Conservation (phyloP, 2,329 filamentous ascomycete species). For the Capronia coronata region DNA sequence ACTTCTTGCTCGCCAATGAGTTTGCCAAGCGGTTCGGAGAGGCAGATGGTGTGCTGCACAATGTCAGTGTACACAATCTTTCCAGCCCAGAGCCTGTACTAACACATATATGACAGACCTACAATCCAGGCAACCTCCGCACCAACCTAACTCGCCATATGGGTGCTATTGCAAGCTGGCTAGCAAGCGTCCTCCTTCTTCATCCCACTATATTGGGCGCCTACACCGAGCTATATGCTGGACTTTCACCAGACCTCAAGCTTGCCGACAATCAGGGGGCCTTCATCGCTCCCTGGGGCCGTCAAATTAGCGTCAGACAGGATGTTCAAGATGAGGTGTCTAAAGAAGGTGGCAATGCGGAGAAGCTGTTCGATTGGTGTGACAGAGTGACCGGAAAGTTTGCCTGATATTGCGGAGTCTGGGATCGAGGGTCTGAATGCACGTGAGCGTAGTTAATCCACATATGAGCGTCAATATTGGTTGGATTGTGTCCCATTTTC, state of each 20-base stretch:
- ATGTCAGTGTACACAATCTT: conserved; percentile 12
- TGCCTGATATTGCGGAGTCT: no score
- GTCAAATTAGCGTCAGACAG: conserved; percentile 15
- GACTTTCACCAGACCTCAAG: conserved; percentile 39
- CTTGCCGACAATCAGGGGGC: conserved; percentile 30
- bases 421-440: no score
- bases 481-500: no score
- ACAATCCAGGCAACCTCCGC: conserved; percentile 41
- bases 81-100: not conserved
- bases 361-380: conserved; percentile 20
- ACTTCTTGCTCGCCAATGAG: conserved; percentile 17
- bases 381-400: conserved; percentile 18
- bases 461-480: no score
- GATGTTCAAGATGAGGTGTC: conserved; percentile 8
- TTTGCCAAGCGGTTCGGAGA: conserved; percentile 16
- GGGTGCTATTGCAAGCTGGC: not conserved
- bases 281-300: conserved; percentile 47
- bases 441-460: no score
- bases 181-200: conserved; percentile 19
- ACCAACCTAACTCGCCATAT: conserved; percentile 35
- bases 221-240: conserved; percentile 46
- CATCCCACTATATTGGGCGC: conserved; percentile 38
- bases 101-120: conserved; percentile 3
- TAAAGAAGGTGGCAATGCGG: conserved; percentile 11
- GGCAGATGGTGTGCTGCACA: conserved; percentile 19